Percentiles rank a stretch among this genome's conserved stretches.
Evolutionary conservation across 1,139 yeast species (phyloP).

Genomic region (Petasospora rhodanensis): DNA sequence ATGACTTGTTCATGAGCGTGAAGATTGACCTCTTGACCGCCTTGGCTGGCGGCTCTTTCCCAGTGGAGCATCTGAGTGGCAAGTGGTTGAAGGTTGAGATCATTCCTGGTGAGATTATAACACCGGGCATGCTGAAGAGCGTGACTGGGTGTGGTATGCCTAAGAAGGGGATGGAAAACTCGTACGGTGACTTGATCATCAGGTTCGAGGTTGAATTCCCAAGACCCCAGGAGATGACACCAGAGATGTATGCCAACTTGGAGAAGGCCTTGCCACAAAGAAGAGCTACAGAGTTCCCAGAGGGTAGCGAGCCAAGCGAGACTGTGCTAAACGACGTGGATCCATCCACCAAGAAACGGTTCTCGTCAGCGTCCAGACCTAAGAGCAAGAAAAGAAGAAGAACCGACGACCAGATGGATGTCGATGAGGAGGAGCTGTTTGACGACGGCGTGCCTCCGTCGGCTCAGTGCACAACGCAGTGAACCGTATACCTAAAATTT

Average conservation of each 20-base stretch:
- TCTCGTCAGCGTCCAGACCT: too few species aligned
- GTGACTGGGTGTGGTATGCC: constrained; percentile 62
- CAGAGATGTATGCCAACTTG: constrained; percentile 34
- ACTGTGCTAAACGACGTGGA: constrained; percentile 15
- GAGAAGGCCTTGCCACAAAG: constrained; percentile 40
- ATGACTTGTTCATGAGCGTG: constrained; percentile 43
- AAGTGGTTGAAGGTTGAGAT: constrained; percentile 38
- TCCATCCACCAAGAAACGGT: constrained; percentile 13
- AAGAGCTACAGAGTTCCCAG: constrained; percentile 17
- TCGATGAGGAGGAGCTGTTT: too few species aligned
- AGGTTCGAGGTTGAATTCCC: constrained; percentile 54
- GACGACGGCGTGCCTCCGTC: too few species aligned
- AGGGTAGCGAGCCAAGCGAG: constrained; percentile 8
- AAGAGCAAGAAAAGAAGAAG: too few species aligned
- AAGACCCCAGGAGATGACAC: constrained; percentile 31
- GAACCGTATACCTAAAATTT: too few species aligned
- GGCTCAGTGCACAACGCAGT: too few species aligned
- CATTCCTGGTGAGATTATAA: constrained; percentile 43
- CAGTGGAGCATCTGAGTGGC: constrained; percentile 43
- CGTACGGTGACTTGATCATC: constrained; percentile 45
- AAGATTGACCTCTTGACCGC: constrained; percentile 50
- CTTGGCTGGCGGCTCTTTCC: constrained; percentile 49
- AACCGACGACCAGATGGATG: too few species aligned
- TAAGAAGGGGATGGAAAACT: constrained; percentile 32
- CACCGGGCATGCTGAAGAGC: constrained; percentile 43